These are phyloP conservation scores for Suaeda aralocaspica DNA, from an alignment of 148 eudicot genomes.

Conservation along the genomic window DNA sequence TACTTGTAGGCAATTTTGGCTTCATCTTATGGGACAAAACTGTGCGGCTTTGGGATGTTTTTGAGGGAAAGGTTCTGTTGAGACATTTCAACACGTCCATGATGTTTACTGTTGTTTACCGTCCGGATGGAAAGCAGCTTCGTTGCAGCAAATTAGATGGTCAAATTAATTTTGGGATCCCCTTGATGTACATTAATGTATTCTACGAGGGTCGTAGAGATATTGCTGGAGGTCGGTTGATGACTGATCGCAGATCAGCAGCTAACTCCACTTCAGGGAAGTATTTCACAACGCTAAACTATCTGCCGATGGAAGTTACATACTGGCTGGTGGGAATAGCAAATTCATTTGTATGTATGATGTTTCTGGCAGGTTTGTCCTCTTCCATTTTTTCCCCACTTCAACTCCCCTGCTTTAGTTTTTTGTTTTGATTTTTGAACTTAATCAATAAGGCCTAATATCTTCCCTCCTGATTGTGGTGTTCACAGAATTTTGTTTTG, in stretches of 20 bases:
- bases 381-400: background rate
- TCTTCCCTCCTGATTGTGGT: no score
- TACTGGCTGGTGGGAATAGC: conserved; percentile 95
- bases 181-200: conserved; percentile 63
- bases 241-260: conserved; percentile 93
- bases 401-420: background rate
- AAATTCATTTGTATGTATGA: conserved; percentile 97
- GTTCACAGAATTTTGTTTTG: no score
- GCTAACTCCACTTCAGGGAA: conserved; percentile 87
- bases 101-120: conserved; percentile 90
- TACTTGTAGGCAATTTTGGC: conserved; percentile 66
- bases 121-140: conserved; percentile 97
- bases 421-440: background rate
- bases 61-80: conserved; percentile 94
- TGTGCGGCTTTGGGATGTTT: conserved; percentile 92
- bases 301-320: conserved; percentile 97
- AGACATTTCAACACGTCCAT: conserved; percentile 84
- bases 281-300: conserved; percentile 83
- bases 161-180: conserved; percentile 94
- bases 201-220: conserved; percentile 95
- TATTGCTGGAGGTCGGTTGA: conserved; percentile 89
- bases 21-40: conserved; percentile 96
- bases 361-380: conserved; percentile 85
- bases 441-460: background rate
- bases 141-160: conserved; percentile 95